Conservation (phyloP, 306 rosid genomes). For the Boehmeria nivea region DNA sequence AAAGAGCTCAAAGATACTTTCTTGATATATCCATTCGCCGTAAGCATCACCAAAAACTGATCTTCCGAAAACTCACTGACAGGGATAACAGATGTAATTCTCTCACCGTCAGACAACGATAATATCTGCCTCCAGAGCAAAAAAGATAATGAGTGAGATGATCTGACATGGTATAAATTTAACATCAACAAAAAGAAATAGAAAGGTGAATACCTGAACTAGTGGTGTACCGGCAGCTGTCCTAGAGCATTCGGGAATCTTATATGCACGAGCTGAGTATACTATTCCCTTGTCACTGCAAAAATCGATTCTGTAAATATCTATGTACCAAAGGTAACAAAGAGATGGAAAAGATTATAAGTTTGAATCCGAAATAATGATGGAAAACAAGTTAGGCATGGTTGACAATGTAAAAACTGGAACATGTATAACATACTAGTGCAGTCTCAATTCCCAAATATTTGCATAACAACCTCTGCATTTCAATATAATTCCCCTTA, state of each 20-base stretch:
- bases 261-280: conserved; percentile 89
- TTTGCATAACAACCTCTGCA: background rate
- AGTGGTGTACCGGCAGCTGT: conserved; percentile 93
- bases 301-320: conserved; percentile 13
- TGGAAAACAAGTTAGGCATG: background rate
- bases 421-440: too few relatives aligned
- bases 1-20: conserved; percentile 83
- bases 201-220: conserved; percentile 52
- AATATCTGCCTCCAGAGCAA: conserved; percentile 55
- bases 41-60: conserved; percentile 85
- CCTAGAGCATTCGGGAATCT: conserved; percentile 86
- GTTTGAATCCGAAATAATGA: background rate
- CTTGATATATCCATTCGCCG: conserved; percentile 89
- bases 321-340: too few relatives aligned
- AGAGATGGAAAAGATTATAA: too few relatives aligned
- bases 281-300: conserved; percentile 92
- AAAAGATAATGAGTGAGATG: conserved; percentile 5
- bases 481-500: too few relatives aligned
- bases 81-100: conserved; percentile 90
- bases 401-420: conserved; percentile 9
- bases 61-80: conserved; percentile 85
- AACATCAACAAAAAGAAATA: background rate
- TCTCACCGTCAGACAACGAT: conserved; percentile 87
- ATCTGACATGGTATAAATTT: too few relatives aligned
- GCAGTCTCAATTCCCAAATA: too few relatives aligned